These are phyloP conservation scores for Arthrobotrys pseudoclavata DNA, from an alignment of 2,329 filamentous ascomycete genomes.

Conservation along the genomic window DNA sequence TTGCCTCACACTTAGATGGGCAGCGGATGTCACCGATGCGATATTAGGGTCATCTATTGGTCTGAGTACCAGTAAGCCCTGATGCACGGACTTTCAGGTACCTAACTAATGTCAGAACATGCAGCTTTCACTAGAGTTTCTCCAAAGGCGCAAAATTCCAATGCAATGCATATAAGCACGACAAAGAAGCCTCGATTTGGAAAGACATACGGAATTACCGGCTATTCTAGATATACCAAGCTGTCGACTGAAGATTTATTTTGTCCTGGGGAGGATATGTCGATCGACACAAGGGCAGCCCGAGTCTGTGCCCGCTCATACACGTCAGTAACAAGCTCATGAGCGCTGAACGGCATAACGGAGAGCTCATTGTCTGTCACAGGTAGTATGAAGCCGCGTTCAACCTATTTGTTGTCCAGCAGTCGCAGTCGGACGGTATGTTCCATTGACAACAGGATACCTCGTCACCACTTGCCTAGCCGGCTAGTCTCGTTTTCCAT, in stretches of 20 bases:
- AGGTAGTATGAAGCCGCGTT: not conserved
- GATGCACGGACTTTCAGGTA: not conserved
- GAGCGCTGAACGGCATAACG: not conserved
- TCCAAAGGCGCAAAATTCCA: slow-evolving; percentile 7
- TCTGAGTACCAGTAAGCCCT: not conserved
- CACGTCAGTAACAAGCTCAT: not conserved
- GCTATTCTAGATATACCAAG: not conserved
- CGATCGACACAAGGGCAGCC: not conserved
- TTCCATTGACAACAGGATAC: too few species aligned
- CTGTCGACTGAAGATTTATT: not conserved
- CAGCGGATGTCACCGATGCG: not conserved
- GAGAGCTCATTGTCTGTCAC: not conserved
- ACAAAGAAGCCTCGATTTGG: not conserved
- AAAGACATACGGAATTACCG: not conserved
- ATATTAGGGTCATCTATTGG: not conserved
- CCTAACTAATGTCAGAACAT: not conserved
- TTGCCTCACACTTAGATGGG: not conserved
- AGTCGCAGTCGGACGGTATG: too few species aligned
- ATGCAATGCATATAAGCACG: slow-evolving; percentile 1
- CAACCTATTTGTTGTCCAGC: too few species aligned
- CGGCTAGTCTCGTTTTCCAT: slow-evolving; percentile 2
- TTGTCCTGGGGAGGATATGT: not conserved
- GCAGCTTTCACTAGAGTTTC: not conserved
- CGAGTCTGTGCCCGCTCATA: not conserved
- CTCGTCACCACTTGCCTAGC: too few species aligned